Conservation (phyloP, 768 basidiomycete species). For the Suillus ampliporus region DNA sequence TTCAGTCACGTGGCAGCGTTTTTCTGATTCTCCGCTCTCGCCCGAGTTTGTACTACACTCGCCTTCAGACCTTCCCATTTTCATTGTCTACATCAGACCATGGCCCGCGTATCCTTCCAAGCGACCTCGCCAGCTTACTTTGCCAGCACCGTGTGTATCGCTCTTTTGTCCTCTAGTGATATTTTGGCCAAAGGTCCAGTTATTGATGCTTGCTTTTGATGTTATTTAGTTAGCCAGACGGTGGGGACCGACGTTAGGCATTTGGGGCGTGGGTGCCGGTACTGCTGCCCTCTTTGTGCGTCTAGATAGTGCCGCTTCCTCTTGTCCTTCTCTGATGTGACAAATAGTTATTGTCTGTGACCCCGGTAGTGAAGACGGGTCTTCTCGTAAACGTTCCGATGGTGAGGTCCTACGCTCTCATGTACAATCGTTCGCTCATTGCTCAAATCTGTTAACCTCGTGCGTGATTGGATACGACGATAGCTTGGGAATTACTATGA, state of each 20-base stretch:
- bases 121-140: conserved; percentile 44
- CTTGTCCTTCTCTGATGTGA: conserved; percentile 10
- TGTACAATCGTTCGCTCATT: background rate
- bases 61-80: background rate
- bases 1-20: conserved; percentile 22
- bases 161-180: background rate
- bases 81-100: conserved; percentile 34
- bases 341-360: conserved; percentile 74
- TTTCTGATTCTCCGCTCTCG: conserved; percentile 12
- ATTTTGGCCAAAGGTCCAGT: conserved; percentile 3
- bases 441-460: conserved; percentile 10
- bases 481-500: conserved; percentile 76
- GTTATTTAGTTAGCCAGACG: conserved; percentile 50
- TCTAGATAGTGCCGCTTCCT: conserved; percentile 9
- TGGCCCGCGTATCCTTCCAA: conserved; percentile 51
- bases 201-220: background rate
- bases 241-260: conserved; percentile 64
- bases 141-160: conserved; percentile 44
- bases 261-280: conserved; percentile 78
- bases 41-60: conserved; percentile 6
- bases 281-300: conserved; percentile 69
- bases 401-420: conserved; percentile 49
- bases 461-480: conserved; percentile 3
- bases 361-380: conserved; percentile 82
- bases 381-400: conserved; percentile 75